These are phyloP conservation scores for Leccinum variicolor DNA, from an alignment of 768 basidiomycete genomes.

Conservation along the genomic window DNA sequence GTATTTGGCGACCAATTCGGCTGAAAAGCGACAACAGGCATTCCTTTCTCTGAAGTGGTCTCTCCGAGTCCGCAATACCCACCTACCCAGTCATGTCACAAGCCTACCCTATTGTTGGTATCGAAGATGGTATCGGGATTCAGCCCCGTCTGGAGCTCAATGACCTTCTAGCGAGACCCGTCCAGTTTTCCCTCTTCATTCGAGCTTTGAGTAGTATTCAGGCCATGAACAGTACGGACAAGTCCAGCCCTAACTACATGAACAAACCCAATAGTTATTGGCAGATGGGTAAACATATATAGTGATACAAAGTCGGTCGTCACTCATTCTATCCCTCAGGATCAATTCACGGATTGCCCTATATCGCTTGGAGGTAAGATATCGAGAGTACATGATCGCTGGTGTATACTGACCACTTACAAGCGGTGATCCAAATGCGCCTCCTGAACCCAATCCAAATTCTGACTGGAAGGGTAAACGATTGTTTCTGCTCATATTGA, in stretches of 20 bases:
- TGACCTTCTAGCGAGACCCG: conserved; percentile 10
- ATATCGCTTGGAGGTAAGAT: conserved; percentile 9
- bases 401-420: background rate
- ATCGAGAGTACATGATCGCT: no score
- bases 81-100: conserved; percentile 7
- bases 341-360: conserved; percentile 18
- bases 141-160: conserved; percentile 18
- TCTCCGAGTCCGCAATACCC: background rate
- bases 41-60: background rate
- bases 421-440: conserved; percentile 17
- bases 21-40: background rate
- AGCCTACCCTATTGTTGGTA: conserved; percentile 10
- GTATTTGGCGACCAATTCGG: no score
- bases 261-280: conserved; percentile 21
- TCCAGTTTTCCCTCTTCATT: conserved; percentile 20
- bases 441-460: background rate
- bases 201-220: conserved; percentile 6
- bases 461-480: conserved; percentile 6
- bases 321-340: conserved; percentile 1
- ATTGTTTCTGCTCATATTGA: background rate
- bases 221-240: background rate
- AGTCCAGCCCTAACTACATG: conserved; percentile 2
- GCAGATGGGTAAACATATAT: conserved; percentile 12
- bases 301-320: background rate
- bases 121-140: background rate